A percentile compares a stretch with the other conserved stretches of the same genome.
These are phyloP conservation scores for Amanita jacksonii DNA, from an alignment of 768 basidiomycete species.

Conservation along the genomic window DNA sequence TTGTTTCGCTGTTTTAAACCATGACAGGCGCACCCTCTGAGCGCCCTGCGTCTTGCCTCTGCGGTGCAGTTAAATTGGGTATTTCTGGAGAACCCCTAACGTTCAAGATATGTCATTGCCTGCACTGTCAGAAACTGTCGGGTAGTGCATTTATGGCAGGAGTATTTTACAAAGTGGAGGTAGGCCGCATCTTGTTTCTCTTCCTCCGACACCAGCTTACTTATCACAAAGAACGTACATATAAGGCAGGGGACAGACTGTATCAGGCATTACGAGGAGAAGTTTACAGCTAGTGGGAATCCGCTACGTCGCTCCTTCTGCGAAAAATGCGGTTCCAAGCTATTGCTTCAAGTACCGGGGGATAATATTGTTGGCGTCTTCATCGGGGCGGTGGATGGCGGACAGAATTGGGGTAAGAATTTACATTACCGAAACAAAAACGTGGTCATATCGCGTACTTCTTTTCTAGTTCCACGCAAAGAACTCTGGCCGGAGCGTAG, in stretches of 20 bases:
- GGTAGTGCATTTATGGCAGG: slow-evolving; percentile 26
- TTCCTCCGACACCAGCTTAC: neutral
- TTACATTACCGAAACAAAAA: neutral
- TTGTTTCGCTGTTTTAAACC: too few species aligned
- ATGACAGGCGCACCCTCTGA: neutral
- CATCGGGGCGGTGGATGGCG: slow-evolving; percentile 16
- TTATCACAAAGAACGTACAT: slow-evolving; percentile 13
- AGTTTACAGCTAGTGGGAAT: slow-evolving; percentile 18
- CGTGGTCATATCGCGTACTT: neutral
- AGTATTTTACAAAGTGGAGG: slow-evolving; percentile 20
- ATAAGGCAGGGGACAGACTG: slow-evolving; percentile 17
- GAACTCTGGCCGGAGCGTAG: slow-evolving; percentile 11
- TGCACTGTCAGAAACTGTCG: slow-evolving; percentile 22
- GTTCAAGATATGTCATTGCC: slow-evolving; percentile 24
- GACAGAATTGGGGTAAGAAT: slow-evolving; percentile 16
- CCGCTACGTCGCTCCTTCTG: slow-evolving; percentile 22
- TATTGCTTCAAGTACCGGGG: slow-evolving; percentile 17
- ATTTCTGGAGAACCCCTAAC: slow-evolving; percentile 21
- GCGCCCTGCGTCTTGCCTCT: slow-evolving; percentile 19
- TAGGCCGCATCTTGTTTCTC: slow-evolving; percentile 8
- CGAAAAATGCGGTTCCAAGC: slow-evolving; percentile 19
- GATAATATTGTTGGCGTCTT: slow-evolving; percentile 16
- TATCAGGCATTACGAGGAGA: slow-evolving; percentile 18
- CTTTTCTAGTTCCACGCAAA: slow-evolving; percentile 14
- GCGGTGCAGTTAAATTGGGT: slow-evolving; percentile 18